Evolutionary conservation across 768 basidiomycete genomes (phyloP).

Genomic region (Coprinopsis marcescibilis): DNA sequence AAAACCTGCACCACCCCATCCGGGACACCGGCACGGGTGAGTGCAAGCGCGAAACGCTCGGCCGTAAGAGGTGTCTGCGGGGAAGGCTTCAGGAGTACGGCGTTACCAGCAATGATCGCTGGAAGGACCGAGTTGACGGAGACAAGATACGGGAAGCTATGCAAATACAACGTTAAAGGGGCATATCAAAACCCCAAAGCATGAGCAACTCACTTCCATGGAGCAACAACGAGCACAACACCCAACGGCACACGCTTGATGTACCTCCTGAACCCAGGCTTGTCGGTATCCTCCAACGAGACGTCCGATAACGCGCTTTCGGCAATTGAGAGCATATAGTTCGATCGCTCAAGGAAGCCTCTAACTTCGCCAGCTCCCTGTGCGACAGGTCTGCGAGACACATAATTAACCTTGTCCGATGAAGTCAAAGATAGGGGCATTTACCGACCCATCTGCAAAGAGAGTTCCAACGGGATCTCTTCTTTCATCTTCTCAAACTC

Average conservation of each 20-base stretch:
- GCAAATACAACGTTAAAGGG: no score
- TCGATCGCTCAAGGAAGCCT: slow-evolving; percentile 76
- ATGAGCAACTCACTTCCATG: slow-evolving; percentile 73
- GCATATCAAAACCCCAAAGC: no score
- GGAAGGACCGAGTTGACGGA: slow-evolving; percentile 91
- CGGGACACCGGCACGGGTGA: slow-evolving; percentile 76
- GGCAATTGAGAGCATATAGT: slow-evolving; percentile 84
- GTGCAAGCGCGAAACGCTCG: slow-evolving; percentile 68
- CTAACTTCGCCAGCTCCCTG: slow-evolving; percentile 76
- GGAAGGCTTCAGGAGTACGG: slow-evolving; percentile 90
- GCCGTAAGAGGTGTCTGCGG: slow-evolving; percentile 92
- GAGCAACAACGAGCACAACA: slow-evolving; percentile 81
- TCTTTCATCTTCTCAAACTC: slow-evolving; percentile 47
- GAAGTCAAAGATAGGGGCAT: slow-evolving; percentile 17
- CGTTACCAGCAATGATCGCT: slow-evolving; percentile 84
- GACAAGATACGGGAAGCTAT: slow-evolving; percentile 86
- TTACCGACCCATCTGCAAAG: slow-evolving; percentile 89
- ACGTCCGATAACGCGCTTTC: slow-evolving; percentile 68
- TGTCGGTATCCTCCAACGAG: slow-evolving; percentile 67
- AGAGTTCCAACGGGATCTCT: slow-evolving; percentile 69
- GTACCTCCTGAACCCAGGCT: slow-evolving; percentile 76
- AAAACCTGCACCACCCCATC: slow-evolving; percentile 66
- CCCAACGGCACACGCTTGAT: slow-evolving; percentile 84
- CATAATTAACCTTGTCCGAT: not conserved
- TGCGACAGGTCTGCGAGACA: slow-evolving; percentile 59